Base-by-base conservation (phyloP, 257 asterid species). In the Paraleonurus japonicus region DNA sequence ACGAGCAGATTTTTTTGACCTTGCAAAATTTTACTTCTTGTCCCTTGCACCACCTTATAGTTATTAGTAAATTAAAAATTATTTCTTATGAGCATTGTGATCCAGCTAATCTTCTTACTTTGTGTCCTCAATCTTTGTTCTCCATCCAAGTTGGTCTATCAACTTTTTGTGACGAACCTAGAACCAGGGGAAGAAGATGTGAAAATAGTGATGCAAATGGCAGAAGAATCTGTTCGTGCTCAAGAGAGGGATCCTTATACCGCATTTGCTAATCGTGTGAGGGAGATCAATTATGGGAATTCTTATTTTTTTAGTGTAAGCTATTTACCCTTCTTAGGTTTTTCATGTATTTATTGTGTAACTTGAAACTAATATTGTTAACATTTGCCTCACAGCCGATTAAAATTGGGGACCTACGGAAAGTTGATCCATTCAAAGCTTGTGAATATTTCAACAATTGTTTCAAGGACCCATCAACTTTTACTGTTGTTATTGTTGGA, bases 171-270 rank as follows among this genome's bases (percentile, higher is more conserved):
- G 55, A 90, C 98, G 65, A 81, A 82, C 45, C 84, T 81, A 62
- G 88, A 87, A 76, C 97, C 97, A 10, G 86, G 90, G 70, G 96
- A 90, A 78, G 97, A 87, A 82, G 98, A 92, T 71, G 88, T 89
- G 71, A 92, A 87, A 68, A 90, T 92, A 78, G 97, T 92, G 84
- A 92, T 90, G 98, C 95, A 92, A 85, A 88, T 92, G 97, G 95
- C 98, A 15, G 97, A 90, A 87, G 98, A 92, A 87, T 86, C 96
- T 72, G 93, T 92, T 65, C 92, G 86, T 77, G 97, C 98, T 77
- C 98, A 92, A 78, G 93, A 90, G 82, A 90, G 98, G 80, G 98
- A 92, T 79, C 98, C 97, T 45, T 87, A 81, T 75, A 92, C 96
- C 62, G 97, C 88, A 76, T 92, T 90, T 77, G 68, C 93, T 9